A percentile compares a stretch with the other conserved stretches of the same genome.
These are phyloP conservation scores for Sporothrix dimorphospora DNA, from an alignment of 2,329 filamentous ascomycete genomes.

Conservation along the genomic window DNA sequence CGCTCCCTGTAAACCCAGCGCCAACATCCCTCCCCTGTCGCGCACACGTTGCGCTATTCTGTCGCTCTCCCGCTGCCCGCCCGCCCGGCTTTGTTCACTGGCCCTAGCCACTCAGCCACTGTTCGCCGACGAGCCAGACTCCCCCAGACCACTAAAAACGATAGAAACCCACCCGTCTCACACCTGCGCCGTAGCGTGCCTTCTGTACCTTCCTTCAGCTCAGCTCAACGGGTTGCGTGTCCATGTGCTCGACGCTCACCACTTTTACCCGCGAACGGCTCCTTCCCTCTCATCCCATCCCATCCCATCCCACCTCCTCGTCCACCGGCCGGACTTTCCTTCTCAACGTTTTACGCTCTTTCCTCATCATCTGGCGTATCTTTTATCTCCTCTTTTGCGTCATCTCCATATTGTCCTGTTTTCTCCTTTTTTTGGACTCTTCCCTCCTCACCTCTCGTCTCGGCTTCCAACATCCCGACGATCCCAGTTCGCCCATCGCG, in stretches of 20 bases:
- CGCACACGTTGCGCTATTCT: neutral
- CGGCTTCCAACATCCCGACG: neutral
- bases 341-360: neutral
- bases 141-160: neutral
- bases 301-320: neutral
- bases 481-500: constrained; percentile 1
- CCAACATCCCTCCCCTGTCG: neutral
- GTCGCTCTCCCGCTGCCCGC: constrained; percentile 14
- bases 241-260: neutral
- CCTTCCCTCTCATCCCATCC: constrained; percentile 12
- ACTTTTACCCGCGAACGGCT: constrained; percentile 14
- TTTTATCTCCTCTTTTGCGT: neutral
- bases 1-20: neutral
- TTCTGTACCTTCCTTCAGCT: neutral
- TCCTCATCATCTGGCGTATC: neutral
- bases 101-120: neutral
- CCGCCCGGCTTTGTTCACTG: neutral
- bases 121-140: neutral
- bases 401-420: neutral
- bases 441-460: neutral
- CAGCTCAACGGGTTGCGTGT: neutral
- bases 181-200: neutral
- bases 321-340: constrained; percentile 2
- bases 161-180: neutral
- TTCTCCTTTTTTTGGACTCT: neutral